Evolutionary conservation across 768 basidiomycete genomes (phyloP).

Genomic region (Neoboletus magnificus): DNA sequence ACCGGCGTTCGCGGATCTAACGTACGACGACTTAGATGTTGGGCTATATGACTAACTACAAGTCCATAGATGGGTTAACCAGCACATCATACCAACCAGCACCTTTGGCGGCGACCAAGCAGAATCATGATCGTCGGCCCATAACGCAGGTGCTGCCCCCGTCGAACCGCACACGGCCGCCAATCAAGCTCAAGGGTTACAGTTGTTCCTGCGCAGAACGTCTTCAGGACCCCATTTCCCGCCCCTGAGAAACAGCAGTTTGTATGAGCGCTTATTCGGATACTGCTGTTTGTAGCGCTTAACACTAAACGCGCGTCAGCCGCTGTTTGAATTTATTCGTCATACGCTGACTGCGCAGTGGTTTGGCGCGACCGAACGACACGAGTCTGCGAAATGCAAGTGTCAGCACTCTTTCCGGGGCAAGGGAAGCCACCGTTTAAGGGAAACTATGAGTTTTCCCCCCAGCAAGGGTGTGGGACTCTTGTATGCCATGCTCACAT

Average conservation of each 20-base stretch:
- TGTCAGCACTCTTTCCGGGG: conserved; percentile 49
- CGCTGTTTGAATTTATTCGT: conserved; percentile 50
- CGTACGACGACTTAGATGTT: conserved; percentile 48
- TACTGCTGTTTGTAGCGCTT: neutral
- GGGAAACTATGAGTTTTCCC: conserved; percentile 40
- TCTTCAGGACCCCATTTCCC: conserved; percentile 51
- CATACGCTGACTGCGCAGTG: conserved; percentile 47
- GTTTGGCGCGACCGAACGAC: conserved; percentile 37
- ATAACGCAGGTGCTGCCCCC: conserved; percentile 56
- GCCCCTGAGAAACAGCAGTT: conserved; percentile 52
- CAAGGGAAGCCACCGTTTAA: conserved; percentile 47
- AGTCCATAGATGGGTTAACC: conserved; percentile 39
- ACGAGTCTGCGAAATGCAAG: conserved; percentile 49
- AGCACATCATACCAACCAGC: conserved; percentile 24
- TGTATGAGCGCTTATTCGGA: conserved; percentile 4
- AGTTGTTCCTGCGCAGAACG: conserved; percentile 58
- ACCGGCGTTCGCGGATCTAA: conserved; percentile 42
- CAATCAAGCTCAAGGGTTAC: conserved; percentile 25
- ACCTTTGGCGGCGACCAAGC: conserved; percentile 39
- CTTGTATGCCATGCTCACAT: neutral
- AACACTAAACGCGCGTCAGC: conserved; percentile 28
- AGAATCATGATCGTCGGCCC: conserved; percentile 51
- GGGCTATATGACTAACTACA: conserved; percentile 54
- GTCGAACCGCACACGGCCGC: conserved; percentile 59
- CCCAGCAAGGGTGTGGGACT: neutral